phyloP scores from a whole-genome alignment of 2,329 filamentous ascomycete genomes.

The Trichoderma pleuroti region DNA sequence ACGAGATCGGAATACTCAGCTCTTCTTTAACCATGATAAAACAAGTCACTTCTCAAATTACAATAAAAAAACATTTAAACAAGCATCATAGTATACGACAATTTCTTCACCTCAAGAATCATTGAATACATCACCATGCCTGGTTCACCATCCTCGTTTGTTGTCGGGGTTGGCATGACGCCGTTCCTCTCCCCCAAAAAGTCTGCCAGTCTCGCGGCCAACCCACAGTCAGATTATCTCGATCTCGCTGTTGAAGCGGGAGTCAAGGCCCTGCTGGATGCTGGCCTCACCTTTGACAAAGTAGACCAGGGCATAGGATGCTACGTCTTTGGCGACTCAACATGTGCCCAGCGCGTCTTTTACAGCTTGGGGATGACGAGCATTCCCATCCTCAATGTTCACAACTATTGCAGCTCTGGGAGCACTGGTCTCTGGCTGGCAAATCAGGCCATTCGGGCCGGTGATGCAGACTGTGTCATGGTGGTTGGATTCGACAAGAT shows the following conservation, averaged over 20 bases:
- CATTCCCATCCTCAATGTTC: not conserved
- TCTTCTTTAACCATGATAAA: not conserved
- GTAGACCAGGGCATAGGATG: conserved; percentile 2
- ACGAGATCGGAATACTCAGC: not conserved
- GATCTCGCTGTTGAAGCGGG: not conserved
- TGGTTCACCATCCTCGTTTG: not conserved
- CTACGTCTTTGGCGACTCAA: conserved; percentile 1
- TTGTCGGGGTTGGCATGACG: conserved; percentile 3
- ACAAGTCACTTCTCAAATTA: not conserved
- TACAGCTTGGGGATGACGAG: conserved; percentile 8
- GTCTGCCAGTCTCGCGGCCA: not conserved
- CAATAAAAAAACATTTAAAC: not conserved
- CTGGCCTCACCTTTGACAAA: not conserved
- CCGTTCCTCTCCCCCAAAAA: not conserved
- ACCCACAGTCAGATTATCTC: conserved; percentile 1
- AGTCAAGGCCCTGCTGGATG: not conserved
- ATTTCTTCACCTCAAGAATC: not conserved
- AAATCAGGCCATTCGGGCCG: not conserved
- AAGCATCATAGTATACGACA: not conserved
- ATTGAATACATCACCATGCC: not conserved
- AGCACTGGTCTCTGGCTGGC: not conserved
- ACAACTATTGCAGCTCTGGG: conserved; percentile 1
- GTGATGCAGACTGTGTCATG: not conserved
- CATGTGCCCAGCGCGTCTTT: conserved; percentile 1
- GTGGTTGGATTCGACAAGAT: conserved; percentile 2